These are phyloP conservation scores for Phytophthora podocarpi DNA, from an alignment of 352 stramenopile species.

Conservation along the genomic window DNA sequence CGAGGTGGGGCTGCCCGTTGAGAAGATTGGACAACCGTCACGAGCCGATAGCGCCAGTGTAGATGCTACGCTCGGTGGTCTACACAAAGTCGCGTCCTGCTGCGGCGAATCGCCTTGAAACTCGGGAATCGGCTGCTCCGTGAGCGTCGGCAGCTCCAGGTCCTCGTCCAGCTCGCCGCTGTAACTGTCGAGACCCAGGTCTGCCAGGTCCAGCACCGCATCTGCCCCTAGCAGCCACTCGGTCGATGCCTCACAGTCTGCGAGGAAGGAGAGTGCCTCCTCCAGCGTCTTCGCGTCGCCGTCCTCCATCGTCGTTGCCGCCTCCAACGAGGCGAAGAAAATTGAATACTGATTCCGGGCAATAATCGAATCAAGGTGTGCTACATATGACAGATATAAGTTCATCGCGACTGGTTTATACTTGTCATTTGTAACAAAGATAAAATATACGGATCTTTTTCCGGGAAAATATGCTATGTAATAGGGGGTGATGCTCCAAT, in stretches of 20 bases:
- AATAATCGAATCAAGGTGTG: too few species aligned
- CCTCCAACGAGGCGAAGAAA: not conserved
- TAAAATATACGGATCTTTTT: not conserved
- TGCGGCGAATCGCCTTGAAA: not conserved
- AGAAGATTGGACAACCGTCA: not conserved
- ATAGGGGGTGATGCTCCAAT: too few species aligned
- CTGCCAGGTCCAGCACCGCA: conserved; percentile 15
- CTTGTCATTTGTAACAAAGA: not conserved
- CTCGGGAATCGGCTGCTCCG: conserved; percentile 18
- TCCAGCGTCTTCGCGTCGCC: conserved; percentile 36
- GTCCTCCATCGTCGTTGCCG: conserved; percentile 10
- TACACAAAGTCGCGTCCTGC: not conserved
- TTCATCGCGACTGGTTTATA: conserved; percentile 13
- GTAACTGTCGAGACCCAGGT: conserved; percentile 4
- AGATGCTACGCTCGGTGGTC: not conserved
- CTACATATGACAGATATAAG: too few species aligned
- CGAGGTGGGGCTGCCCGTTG: conserved; percentile 11
- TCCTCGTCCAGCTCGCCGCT: conserved; percentile 12
- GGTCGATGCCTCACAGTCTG: conserved; percentile 41
- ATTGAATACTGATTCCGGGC: conserved; percentile 10
- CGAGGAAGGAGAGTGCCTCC: conserved; percentile 48
- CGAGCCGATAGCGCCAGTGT: not conserved
- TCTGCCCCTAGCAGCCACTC: conserved; percentile 36
- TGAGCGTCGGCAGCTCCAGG: conserved; percentile 31
- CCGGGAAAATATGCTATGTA: not conserved